Evolutionary conservation across 768 basidiomycete species (phyloP).

Genomic region (Tylopilus intermedius): DNA sequence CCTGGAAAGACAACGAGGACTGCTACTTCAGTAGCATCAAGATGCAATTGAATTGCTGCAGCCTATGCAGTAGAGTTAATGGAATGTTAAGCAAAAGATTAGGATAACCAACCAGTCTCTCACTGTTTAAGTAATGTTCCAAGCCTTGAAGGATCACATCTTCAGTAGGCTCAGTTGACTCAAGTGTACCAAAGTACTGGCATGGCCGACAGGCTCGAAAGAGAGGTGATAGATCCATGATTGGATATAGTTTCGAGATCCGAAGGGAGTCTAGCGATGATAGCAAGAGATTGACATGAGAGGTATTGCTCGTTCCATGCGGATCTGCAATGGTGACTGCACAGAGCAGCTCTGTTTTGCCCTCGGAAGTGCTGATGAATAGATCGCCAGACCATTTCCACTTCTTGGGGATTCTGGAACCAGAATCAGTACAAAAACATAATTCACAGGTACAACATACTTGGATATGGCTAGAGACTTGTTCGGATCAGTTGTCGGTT

Average conservation of each 20-base stretch:
- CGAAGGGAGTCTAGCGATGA: slow-evolving; percentile 37
- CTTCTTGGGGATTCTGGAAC: slow-evolving; percentile 48
- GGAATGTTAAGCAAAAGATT: background rate
- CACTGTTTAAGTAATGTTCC: slow-evolving; percentile 41
- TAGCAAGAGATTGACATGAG: slow-evolving; percentile 49
- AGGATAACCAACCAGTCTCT: slow-evolving; percentile 39
- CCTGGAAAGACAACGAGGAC: slow-evolving; percentile 54
- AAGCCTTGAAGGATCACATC: slow-evolving; percentile 37
- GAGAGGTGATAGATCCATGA: slow-evolving; percentile 43
- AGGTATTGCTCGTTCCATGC: slow-evolving; percentile 37
- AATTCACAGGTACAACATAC: slow-evolving; percentile 13
- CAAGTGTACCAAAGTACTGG: slow-evolving; percentile 51
- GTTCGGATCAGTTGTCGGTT: slow-evolving; percentile 2
- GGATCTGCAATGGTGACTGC: slow-evolving; percentile 44
- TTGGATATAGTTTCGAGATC: slow-evolving; percentile 45
- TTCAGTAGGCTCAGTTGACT: slow-evolving; percentile 38
- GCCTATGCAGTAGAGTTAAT: slow-evolving; percentile 34
- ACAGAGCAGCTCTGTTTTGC: slow-evolving; percentile 43
- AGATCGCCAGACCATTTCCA: slow-evolving; percentile 66
- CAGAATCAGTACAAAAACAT: slow-evolving; percentile 3
- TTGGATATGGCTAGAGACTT: slow-evolving; percentile 23
- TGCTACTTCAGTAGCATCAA: slow-evolving; percentile 47
- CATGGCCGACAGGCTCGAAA: slow-evolving; percentile 45
- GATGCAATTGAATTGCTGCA: slow-evolving; percentile 41
- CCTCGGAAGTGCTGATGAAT: slow-evolving; percentile 35